Conservation (phyloP, 106 monocot species). For the Acorus gramineus region DNA sequence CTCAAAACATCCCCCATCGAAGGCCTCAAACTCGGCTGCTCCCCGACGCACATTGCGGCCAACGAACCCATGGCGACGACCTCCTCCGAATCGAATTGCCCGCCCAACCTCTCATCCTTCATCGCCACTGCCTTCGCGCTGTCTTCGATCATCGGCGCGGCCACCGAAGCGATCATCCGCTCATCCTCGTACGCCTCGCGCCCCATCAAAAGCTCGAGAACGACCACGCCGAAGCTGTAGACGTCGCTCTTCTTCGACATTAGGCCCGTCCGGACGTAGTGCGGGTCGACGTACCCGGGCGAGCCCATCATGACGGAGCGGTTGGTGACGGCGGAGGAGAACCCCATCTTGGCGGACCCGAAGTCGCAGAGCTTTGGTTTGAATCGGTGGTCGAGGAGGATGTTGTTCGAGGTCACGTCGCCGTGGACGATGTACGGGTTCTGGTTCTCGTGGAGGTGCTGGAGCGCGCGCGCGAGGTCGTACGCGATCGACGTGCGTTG, state of each 20-base stretch:
- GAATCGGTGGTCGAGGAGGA: conserved; percentile 39
- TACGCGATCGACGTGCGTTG: conserved; percentile 32
- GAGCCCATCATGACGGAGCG: conserved; percentile 24
- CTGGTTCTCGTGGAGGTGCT: conserved; percentile 55
- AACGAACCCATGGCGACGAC: conserved; percentile 16
- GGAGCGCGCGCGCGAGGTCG: conserved; percentile 32
- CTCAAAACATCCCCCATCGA: conserved; percentile 19
- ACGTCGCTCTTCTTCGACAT: conserved; percentile 4
- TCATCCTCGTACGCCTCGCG: conserved; percentile 1
- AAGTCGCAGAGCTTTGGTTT: conserved; percentile 53
- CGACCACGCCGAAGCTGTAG: too few species aligned
- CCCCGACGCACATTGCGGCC: conserved; percentile 22
- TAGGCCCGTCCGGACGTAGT: conserved; percentile 43
- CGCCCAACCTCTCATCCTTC: conserved; percentile 6
- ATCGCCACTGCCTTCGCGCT: background rate
- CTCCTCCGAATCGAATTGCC: conserved; percentile 13
- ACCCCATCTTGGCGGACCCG: conserved; percentile 49
- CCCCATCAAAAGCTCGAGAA: conserved; percentile 3
- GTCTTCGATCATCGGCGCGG: background rate
- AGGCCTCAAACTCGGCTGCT: conserved; percentile 24
- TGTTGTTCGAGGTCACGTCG: conserved; percentile 58
- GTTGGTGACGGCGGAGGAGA: conserved; percentile 30
- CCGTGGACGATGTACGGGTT: conserved; percentile 48
- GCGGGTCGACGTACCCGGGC: conserved; percentile 50
- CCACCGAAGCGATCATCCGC: background rate